Conservation (phyloP, 208 protist species). For the Crithidia brevicula region DNA sequence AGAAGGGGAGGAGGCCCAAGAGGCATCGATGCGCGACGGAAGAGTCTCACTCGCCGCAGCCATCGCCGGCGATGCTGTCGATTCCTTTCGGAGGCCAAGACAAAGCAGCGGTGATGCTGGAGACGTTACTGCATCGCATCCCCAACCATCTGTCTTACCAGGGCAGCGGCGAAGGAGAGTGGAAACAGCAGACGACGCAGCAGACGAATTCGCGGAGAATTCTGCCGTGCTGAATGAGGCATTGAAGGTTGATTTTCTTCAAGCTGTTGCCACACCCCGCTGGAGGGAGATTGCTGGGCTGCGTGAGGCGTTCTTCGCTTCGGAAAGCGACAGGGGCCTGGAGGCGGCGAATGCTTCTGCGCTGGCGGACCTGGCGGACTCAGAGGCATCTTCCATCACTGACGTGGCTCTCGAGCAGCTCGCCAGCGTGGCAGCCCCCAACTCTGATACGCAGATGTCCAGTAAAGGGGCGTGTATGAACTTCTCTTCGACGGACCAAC, state of each 20-base stretch:
- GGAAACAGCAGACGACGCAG: not conserved
- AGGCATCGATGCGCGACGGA: too few species aligned
- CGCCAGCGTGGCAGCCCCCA: too few species aligned
- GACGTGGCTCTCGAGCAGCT: too few species aligned
- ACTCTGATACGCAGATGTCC: too few species aligned
- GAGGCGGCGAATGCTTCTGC: not conserved
- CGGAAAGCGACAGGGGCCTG: not conserved
- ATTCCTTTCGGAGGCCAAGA: too few species aligned
- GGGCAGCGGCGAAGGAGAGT: too few species aligned
- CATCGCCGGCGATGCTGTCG: not conserved
- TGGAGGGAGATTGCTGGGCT: constrained; percentile 28
- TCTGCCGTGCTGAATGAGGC: not conserved
- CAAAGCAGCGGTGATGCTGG: too few species aligned
- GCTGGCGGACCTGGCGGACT: not conserved
- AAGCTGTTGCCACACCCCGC: constrained; percentile 22
- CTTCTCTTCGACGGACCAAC: too few species aligned
- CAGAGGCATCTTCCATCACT: too few species aligned
- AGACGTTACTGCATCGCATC: too few species aligned
- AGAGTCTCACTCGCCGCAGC: not conserved
- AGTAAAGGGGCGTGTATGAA: too few species aligned
- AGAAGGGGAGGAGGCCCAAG: not conserved
- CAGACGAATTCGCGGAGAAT: not conserved
- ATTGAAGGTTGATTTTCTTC: constrained; percentile 26
- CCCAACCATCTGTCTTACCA: too few species aligned
- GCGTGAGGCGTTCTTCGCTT: constrained; percentile 18